Conservation (phyloP, 345 rosid species). For the Carallia brachiata region DNA sequence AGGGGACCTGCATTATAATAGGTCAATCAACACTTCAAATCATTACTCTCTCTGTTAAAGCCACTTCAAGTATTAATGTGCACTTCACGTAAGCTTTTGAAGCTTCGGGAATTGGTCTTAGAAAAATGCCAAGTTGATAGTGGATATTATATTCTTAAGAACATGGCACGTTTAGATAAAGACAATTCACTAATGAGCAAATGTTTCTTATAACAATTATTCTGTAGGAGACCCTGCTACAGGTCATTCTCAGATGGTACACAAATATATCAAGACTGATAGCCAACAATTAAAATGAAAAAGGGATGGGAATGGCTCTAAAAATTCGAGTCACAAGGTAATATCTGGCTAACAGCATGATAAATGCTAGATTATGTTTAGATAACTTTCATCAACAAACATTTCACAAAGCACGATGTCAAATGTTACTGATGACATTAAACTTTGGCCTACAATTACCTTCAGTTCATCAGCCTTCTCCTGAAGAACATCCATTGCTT, state of each 20-base stretch:
- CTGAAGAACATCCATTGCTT: slow-evolving; percentile 78
- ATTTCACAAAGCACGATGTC: not conserved
- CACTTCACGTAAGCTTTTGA: slow-evolving; percentile 4
- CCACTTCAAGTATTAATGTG: not conserved
- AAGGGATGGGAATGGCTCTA: too few relatives aligned
- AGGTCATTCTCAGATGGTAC: too few relatives aligned
- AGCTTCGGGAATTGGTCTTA: not conserved
- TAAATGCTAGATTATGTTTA: too few relatives aligned
- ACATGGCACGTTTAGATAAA: not conserved
- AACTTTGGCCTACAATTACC: slow-evolving; percentile 36
- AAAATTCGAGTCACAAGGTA: too few relatives aligned
- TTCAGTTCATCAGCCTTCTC: slow-evolving; percentile 46
- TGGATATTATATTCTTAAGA: not conserved
- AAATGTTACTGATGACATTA: not conserved
- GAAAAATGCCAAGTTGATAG: not conserved
- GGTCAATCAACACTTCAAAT: slow-evolving; percentile 10
- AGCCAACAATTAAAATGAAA: too few relatives aligned
- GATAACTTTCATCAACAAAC: not conserved
- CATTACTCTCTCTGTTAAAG: not conserved
- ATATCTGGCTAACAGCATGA: too few relatives aligned
- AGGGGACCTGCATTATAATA: slow-evolving; percentile 54
- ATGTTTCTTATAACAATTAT: not conserved
- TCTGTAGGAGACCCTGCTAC: too few relatives aligned
- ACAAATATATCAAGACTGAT: too few relatives aligned
- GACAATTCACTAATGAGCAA: not conserved